Evolutionary conservation across 140 eudicot genomes (phyloP), one percentile per base, ranked within the genome.

Genomic region (Artemisia princeps): DNA sequence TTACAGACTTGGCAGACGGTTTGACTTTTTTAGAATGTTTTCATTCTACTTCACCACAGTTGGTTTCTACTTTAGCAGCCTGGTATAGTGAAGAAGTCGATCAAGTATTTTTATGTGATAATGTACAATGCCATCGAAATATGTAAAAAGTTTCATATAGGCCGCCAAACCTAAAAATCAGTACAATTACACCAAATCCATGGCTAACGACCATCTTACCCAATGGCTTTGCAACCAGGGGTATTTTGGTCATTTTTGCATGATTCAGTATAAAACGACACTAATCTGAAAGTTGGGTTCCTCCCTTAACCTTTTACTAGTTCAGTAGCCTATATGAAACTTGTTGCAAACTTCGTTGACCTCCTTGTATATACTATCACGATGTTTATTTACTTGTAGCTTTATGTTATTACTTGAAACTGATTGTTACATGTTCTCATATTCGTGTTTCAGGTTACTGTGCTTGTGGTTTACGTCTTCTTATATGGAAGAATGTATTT

Each of bases 31-130:
- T 63, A 77, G 98, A 62, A 92, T 92, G 98, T 23, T 92, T 57
- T 92, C 98, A 40, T 92, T 92, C 77, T 92, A 92, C 83, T 92
- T 74, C 76, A 92, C 98, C 63, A 92, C 98, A 30, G 84, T 92
- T 62, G 98, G 98, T 0, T 92, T 92, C 84, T 92, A 92, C 84
- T 92, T 92, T 65, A 85, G 96, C 76, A 92, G 96, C 87, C 88
- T 92, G 98, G 98, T 91, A 88, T 16, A 19, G 44, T 64, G 17
- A 23, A 55, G 6, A 48, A 16, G 50, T 19, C 22, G 50, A 24
- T 5, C 61, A 20, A 37, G 44, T 37, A 37, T 6, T 67, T 60
- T 60, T 6, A 50, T 33, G 28, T 51, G 68, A 70, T 24, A 46
- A 24, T 26, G 48, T 68, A 69, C 19, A 46, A 70, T 1, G n/a